These are phyloP conservation scores for Xylaria nigripes DNA, from an alignment of 495 filamentous ascomycete genomes.

Conservation along the genomic window DNA sequence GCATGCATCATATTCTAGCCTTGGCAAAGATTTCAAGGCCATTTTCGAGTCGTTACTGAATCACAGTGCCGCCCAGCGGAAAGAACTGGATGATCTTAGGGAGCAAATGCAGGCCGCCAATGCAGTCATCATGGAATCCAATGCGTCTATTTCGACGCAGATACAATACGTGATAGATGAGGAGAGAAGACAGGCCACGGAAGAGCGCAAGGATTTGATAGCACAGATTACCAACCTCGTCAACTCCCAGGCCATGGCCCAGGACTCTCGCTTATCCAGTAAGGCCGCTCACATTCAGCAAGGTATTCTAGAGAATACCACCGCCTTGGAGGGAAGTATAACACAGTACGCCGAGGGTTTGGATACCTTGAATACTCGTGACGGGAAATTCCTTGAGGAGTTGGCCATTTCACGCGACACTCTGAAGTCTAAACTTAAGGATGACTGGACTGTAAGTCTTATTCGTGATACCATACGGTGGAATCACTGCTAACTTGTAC, in stretches of 20 bases:
- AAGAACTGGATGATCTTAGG: slow-evolving; percentile 64
- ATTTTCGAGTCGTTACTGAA: slow-evolving; percentile 73
- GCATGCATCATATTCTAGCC: slow-evolving; percentile 74
- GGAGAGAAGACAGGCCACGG: slow-evolving; percentile 63
- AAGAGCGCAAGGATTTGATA: slow-evolving; percentile 65
- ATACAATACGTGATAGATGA: slow-evolving; percentile 67
- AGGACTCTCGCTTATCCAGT: slow-evolving; percentile 60
- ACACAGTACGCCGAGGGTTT: slow-evolving; percentile 61
- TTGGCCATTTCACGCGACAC: slow-evolving; percentile 63
- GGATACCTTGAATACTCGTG: slow-evolving; percentile 64
- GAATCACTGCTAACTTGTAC: slow-evolving; percentile 19
- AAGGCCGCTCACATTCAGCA: slow-evolving; percentile 53
- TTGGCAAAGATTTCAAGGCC: slow-evolving; percentile 80
- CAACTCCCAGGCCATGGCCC: slow-evolving; percentile 61
- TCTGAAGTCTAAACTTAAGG: slow-evolving; percentile 71
- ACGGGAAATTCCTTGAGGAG: slow-evolving; percentile 59
- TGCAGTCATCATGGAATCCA: slow-evolving; percentile 54
- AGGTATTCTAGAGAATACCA: slow-evolving; percentile 53
- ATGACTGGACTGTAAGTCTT: slow-evolving; percentile 71
- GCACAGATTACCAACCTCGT: slow-evolving; percentile 68
- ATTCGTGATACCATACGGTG: neutral
- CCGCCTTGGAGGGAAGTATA: slow-evolving; percentile 55
- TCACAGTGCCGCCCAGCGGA: slow-evolving; percentile 67
- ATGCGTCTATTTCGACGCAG: slow-evolving; percentile 52
- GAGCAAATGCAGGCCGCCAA: slow-evolving; percentile 61